phyloP scores from a whole-genome alignment of 2,329 filamentous ascomycete species.

The Rutstroemia sp. region DNA sequence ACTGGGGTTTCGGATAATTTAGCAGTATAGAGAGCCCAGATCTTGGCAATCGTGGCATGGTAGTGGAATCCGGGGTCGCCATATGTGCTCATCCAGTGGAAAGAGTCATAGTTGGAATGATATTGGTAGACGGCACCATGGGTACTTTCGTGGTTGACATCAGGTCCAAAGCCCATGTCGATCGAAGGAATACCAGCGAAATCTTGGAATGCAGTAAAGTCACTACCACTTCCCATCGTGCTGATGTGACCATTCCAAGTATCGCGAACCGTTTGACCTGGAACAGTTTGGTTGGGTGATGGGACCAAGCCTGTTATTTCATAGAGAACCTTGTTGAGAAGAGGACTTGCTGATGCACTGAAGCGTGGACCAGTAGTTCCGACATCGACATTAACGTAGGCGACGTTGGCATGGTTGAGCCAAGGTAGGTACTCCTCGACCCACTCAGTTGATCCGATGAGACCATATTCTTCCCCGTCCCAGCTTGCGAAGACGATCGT shows the following conservation, averaged over 20 bases:
- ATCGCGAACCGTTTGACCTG: conserved; percentile 34
- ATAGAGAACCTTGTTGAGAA: conserved; percentile 54
- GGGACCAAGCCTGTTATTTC: conserved; percentile 45
- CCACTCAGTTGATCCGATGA: conserved; percentile 79
- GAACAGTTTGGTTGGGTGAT: conserved; percentile 31
- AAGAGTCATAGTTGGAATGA: conserved; percentile 78
- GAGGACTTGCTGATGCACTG: conserved; percentile 48
- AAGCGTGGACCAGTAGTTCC: conserved; percentile 53
- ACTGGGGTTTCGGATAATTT: conserved; percentile 42
- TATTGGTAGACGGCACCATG: conserved; percentile 59
- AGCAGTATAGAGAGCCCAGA: conserved; percentile 43
- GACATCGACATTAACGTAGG: conserved; percentile 77
- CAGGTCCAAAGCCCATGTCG: conserved; percentile 45
- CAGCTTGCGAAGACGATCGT: conserved; percentile 82
- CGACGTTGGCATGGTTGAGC: conserved; percentile 60
- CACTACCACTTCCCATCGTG: conserved; percentile 58
- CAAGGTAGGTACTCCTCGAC: conserved; percentile 76
- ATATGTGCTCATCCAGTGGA: conserved; percentile 74
- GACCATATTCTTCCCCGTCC: conserved; percentile 72
- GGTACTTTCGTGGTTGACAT: conserved; percentile 22
- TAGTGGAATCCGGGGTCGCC: conserved; percentile 61
- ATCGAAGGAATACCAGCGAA: conserved; percentile 42
- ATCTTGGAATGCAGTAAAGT: conserved; percentile 62
- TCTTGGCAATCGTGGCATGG: conserved; percentile 49
- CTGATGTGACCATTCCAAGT: conserved; percentile 45